A percentile compares a stretch with the other conserved stretches of the same genome.
These are phyloP conservation scores for Acorus gramineus DNA, from an alignment of 106 monocot genomes.

Conservation along the genomic window DNA sequence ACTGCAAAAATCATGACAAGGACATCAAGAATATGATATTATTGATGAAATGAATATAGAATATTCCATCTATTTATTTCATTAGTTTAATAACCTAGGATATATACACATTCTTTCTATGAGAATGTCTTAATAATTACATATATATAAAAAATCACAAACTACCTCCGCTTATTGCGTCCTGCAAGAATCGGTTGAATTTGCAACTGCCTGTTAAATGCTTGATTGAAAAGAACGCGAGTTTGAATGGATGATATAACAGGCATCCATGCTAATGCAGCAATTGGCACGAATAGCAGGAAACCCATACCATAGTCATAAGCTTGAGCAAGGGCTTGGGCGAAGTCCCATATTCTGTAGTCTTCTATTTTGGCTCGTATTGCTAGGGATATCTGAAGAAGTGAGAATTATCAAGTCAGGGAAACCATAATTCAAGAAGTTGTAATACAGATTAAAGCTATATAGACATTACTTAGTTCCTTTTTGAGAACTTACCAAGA, in stretches of 20 bases:
- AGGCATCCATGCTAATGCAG: conserved; percentile 71
- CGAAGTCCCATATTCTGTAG: conserved; percentile 46
- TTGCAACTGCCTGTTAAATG: conserved; percentile 52
- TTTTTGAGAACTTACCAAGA: conserved; percentile 21
- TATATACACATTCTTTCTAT: too few species aligned
- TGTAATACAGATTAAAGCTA: neutral
- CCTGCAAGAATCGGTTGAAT: conserved; percentile 64
- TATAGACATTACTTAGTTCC: neutral
- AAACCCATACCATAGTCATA: conserved; percentile 76
- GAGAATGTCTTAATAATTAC: too few species aligned
- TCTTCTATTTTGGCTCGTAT: conserved; percentile 57
- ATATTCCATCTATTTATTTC: too few species aligned
- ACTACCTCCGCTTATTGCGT: conserved; percentile 29
- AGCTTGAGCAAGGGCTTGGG: conserved; percentile 54
- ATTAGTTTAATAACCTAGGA: too few species aligned
- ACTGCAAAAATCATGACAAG: too few species aligned
- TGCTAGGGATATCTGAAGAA: conserved; percentile 43
- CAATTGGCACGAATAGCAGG: conserved; percentile 48
- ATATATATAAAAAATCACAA: too few species aligned
- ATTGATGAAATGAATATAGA: too few species aligned
- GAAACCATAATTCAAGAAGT: neutral
- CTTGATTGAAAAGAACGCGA: conserved; percentile 75
- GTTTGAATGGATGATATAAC: conserved; percentile 71
- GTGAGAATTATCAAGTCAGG: neutral
- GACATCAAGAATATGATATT: too few species aligned